A percentile compares a stretch with the other conserved stretches of the same genome.
Evolutionary conservation across 2,329 filamentous ascomycete species (phyloP).

Genomic region (Aspergillus ochraceus): DNA sequence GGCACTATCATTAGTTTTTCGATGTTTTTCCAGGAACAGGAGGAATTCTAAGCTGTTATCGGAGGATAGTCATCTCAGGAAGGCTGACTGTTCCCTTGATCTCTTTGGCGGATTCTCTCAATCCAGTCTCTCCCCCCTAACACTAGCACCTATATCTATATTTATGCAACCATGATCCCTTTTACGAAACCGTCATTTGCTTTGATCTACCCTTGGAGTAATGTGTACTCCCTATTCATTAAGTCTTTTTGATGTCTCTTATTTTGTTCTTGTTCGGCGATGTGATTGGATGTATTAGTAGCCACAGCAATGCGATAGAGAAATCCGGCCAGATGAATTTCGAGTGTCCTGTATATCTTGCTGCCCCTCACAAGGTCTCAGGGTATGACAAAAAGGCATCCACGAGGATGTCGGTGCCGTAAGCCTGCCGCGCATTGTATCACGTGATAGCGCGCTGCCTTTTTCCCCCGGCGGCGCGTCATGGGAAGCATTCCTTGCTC

Average conservation of each 20-base stretch:
- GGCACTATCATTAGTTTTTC: constrained; percentile 97
- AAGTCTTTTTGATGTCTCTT: constrained; percentile 2
- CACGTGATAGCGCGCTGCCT: constrained; percentile 14
- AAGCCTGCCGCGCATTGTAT: neutral
- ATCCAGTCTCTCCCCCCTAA: neutral
- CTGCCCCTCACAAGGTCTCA: too few relatives aligned
- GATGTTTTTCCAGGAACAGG: constrained; percentile 97
- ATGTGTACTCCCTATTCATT: constrained; percentile 13
- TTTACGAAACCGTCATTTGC: constrained; percentile 21
- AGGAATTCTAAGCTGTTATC: constrained; percentile 70
- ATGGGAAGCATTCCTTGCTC: neutral
- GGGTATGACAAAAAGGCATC: neutral
- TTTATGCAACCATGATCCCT: constrained; percentile 13
- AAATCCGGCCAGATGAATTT: constrained; percentile 2
- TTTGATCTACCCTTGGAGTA: constrained; percentile 23
- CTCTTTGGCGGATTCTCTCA: neutral
- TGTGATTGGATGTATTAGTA: constrained; percentile 18
- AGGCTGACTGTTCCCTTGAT: neutral
- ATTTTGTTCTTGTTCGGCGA: constrained; percentile 12
- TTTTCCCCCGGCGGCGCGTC: constrained; percentile 7
- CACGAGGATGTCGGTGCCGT: neutral
- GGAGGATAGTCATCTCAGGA: neutral
- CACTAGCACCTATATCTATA: neutral
- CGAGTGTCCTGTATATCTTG: neutral
- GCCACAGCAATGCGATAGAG: constrained; percentile 20